Evolutionary conservation across 2,329 filamentous ascomycete species (phyloP).

Genomic region (Ceratocystis huliohia): DNA sequence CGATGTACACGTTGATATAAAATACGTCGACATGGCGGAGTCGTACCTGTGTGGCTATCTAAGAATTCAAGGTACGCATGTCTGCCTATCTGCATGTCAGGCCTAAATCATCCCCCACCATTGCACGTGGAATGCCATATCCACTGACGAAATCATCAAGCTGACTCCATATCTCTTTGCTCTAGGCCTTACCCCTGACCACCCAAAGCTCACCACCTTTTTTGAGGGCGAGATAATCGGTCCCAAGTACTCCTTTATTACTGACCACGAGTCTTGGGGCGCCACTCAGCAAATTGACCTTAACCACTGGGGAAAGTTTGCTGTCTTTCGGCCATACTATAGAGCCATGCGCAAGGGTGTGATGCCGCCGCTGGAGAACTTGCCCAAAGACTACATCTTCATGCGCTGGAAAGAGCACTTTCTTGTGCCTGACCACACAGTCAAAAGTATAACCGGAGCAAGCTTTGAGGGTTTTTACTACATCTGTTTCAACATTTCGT

Average conservation of each 20-base stretch:
- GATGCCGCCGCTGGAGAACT: conserved; percentile 51
- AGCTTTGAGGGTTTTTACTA: conserved; percentile 99
- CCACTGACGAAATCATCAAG: not conserved
- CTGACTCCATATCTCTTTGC: conserved; percentile 12
- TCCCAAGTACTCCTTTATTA: conserved; percentile 85
- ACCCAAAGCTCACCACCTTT: conserved; percentile 94
- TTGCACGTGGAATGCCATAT: not conserved
- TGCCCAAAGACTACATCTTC: conserved; percentile 78
- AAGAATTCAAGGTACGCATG: conserved; percentile 69
- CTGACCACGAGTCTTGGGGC: conserved; percentile 80
- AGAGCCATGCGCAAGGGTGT: conserved; percentile 46
- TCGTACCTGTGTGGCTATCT: conserved; percentile 92
- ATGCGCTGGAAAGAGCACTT: conserved; percentile 99
- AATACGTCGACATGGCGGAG: conserved; percentile 87
- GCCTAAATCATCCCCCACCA: conserved; percentile 6
- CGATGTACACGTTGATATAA: conserved; percentile 92
- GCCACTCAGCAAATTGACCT: conserved; percentile 83
- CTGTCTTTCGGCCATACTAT: conserved; percentile 65
- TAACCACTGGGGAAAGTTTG: conserved; percentile 85
- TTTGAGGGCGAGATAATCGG: conserved; percentile 98
- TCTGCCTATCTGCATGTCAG: conserved; percentile 10
- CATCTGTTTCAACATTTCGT: conserved; percentile 91
- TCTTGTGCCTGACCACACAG: conserved; percentile 84
- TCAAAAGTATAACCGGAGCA: conserved; percentile 79
- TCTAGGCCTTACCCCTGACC: conserved; percentile 80